A percentile compares a stretch with the other conserved stretches of the same genome.
These are phyloP conservation scores for Primulina tabacum DNA, from an alignment of 257 asterid species.

Conservation along the genomic window DNA sequence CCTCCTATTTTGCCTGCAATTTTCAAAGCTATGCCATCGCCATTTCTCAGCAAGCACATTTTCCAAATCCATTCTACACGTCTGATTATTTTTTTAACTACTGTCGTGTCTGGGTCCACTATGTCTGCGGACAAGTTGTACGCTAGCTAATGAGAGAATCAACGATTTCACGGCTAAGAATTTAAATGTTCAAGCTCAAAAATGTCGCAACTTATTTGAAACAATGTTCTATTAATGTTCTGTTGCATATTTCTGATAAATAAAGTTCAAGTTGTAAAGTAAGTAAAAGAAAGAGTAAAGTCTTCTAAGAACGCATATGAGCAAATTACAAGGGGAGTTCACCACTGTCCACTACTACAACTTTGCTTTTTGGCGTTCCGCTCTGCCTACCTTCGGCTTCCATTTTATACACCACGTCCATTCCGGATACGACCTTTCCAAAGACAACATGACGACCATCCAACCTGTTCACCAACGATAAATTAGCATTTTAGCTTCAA, in stretches of 20 bases:
- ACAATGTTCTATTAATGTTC: background rate
- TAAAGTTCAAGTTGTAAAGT: background rate
- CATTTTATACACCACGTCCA: slow-evolving; percentile 92
- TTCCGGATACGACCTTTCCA: slow-evolving; percentile 89
- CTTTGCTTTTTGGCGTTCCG: slow-evolving; percentile 84
- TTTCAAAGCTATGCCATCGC: background rate
- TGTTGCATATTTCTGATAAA: background rate
- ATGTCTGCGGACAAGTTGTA: too few species aligned
- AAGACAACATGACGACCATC: slow-evolving; percentile 90
- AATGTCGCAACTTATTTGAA: background rate
- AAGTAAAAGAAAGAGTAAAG: background rate
- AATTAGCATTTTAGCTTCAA: background rate
- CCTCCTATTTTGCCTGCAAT: too few species aligned
- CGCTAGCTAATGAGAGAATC: too few species aligned
- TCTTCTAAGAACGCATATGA: background rate
- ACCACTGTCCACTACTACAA: slow-evolving; percentile 70
- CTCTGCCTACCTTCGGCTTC: slow-evolving; percentile 93
- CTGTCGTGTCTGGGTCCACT: too few species aligned
- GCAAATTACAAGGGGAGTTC: slow-evolving; percentile 56
- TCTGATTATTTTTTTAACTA: too few species aligned
- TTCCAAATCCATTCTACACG: too few species aligned
- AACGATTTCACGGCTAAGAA: too few species aligned
- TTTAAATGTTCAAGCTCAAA: background rate
- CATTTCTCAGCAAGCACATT: background rate
- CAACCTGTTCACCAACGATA: slow-evolving; percentile 48